Percentiles rank a stretch among this genome's conserved stretches.
Evolutionary conservation across 805 yeast species (phyloP).

Genomic region (Maudiozyma turicensis): DNA sequence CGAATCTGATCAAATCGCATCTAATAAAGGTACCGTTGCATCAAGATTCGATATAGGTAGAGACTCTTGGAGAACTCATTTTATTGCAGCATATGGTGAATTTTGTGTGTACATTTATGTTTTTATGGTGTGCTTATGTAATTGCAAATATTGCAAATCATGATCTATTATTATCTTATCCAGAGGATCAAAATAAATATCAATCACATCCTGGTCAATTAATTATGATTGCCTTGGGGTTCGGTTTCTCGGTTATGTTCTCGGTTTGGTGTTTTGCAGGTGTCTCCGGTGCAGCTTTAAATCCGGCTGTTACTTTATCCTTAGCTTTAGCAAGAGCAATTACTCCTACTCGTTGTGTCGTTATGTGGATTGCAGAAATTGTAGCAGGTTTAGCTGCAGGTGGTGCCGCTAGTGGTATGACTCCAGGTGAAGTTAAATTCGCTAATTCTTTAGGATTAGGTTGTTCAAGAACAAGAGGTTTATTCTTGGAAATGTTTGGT

Average conservation of each 20-base stretch:
- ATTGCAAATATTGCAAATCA: slow-evolving; percentile 79
- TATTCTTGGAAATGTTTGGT: slow-evolving; percentile 75
- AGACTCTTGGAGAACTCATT: slow-evolving; percentile 46
- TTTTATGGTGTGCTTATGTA: slow-evolving; percentile 70
- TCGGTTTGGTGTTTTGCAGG: slow-evolving; percentile 35
- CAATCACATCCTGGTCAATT: slow-evolving; percentile 58
- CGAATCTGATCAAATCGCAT: background rate
- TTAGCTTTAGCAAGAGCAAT: slow-evolving; percentile 65
- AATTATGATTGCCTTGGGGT: slow-evolving; percentile 75
- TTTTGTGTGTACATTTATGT: slow-evolving; percentile 79
- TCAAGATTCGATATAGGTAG: slow-evolving; percentile 28
- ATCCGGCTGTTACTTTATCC: slow-evolving; percentile 78
- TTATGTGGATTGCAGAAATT: slow-evolving; percentile 60
- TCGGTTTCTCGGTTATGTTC: slow-evolving; percentile 71
- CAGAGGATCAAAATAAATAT: slow-evolving; percentile 23
- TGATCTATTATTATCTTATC: slow-evolving; percentile 29
- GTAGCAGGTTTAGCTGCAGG: slow-evolving; percentile 89
- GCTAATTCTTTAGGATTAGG: slow-evolving; percentile 67
- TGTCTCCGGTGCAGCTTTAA: slow-evolving; percentile 81
- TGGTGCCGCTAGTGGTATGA: slow-evolving; percentile 76
- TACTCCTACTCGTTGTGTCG: slow-evolving; percentile 57
- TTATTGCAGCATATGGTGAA: slow-evolving; percentile 67
- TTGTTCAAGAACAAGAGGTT: slow-evolving; percentile 61
- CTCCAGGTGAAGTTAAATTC: slow-evolving; percentile 69
- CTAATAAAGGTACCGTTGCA: background rate